Evolutionary conservation across 208 protist genomes (phyloP), one percentile per base, ranked within the genome.

Genomic region (Acanthamoeba rhysodes): DNA sequence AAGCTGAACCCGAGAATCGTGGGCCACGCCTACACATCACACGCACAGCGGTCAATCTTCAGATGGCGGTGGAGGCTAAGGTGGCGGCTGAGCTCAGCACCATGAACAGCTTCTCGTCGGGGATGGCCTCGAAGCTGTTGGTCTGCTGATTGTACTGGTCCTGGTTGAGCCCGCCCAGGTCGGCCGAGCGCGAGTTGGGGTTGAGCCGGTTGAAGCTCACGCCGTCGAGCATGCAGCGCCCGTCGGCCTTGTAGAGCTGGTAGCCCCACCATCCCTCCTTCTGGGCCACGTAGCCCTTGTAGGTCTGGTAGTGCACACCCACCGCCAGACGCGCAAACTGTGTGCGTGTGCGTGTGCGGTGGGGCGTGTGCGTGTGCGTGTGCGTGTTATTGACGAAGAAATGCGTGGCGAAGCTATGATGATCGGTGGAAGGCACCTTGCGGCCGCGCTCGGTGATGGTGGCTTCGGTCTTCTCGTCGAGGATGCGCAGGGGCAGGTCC

Each of bases 131-230:
- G 72, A 80, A 80, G 72, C 72, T 80, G 72, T 80, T 80, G 34
- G 72, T 80, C 72, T 80, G 72, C 72, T 80, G 72, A 4, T 80
- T 80, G 72, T 80, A 80, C 74, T 55, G 45, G 32, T 82, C 37
- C 74, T 82, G 74, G 37, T 1, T 82, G 9, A 82, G 32, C 0
- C 3, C 74, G 32, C 34, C 32, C 70, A 55, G 32, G 32, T 82
- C 34, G 5, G 53, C 10, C 80, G 12, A 48, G 2, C 45, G 53
- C 27, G 45, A 90, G 50, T 90, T 64, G 27, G 80, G 80, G 80
- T 90, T 90, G 29, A 90, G 45, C 37, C 80, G 80, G 53, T 90
- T 90, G 80, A 90, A 90, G 50, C 50, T 90, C 37, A 64, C 80
- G 1, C 45, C 53, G 50, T 90, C 80, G 34, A 90, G 50, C 80